phyloP scores from a whole-genome alignment of 78 protist species.

The Guillardia theta region DNA sequence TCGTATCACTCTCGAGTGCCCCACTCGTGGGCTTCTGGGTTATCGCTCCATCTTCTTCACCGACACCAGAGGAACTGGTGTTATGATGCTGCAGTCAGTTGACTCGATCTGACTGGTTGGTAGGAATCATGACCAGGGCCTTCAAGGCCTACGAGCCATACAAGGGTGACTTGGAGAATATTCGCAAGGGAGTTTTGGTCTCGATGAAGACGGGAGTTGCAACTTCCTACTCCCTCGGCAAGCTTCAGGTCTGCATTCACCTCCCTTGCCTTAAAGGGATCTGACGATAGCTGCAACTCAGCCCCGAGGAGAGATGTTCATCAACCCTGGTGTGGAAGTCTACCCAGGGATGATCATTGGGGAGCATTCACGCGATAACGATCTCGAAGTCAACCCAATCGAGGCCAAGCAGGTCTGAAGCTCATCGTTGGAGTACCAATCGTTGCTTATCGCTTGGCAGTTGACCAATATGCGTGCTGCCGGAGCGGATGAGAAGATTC shows the following conservation, averaged over 20 bases:
- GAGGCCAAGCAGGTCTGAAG: too few relatives aligned
- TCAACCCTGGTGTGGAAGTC: slow-evolving; percentile 72
- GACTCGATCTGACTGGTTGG: too few relatives aligned
- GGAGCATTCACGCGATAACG: slow-evolving; percentile 59
- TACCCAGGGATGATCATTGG: slow-evolving; percentile 85
- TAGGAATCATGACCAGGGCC: slow-evolving; percentile 53
- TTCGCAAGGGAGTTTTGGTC: slow-evolving; percentile 74
- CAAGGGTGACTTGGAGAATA: slow-evolving; percentile 37
- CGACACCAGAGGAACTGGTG: slow-evolving; percentile 50
- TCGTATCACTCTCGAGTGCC: slow-evolving; percentile 63
- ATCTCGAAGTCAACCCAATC: slow-evolving; percentile 78
- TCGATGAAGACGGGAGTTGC: slow-evolving; percentile 71
- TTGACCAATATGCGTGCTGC: slow-evolving; percentile 74
- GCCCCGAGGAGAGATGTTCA: slow-evolving; percentile 73
- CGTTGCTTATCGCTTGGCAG: too few relatives aligned
- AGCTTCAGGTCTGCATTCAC: too few relatives aligned
- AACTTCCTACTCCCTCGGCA: slow-evolving; percentile 62
- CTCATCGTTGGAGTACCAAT: too few relatives aligned
- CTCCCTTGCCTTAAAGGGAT: background rate
- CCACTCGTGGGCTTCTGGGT: slow-evolving; percentile 79
- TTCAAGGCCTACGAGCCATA: slow-evolving; percentile 69
- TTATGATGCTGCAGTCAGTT: too few relatives aligned
- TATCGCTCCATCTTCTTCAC: slow-evolving; percentile 54
- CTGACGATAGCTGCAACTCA: too few relatives aligned
- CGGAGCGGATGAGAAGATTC: slow-evolving; percentile 62